Evolutionary conservation across 371 early-diverging fungal genomes (phyloP), one percentile per base, ranked within the genome.

Genomic region (Actinomucor elegans): DNA sequence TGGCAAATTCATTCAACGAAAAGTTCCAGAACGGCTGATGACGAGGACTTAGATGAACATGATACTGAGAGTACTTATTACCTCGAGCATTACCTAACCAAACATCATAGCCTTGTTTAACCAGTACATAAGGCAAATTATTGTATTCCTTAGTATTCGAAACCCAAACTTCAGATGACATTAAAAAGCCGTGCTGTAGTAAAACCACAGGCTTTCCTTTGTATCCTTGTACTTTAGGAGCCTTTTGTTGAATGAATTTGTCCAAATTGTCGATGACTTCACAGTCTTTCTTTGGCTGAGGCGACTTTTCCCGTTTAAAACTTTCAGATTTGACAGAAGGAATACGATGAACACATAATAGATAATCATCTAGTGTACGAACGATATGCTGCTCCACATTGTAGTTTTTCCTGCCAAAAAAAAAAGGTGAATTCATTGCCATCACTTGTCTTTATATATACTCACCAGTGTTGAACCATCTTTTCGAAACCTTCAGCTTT

Each of bases 1-100:
- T 69, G 9, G 94, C 95, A 48, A 91, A 84, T 57, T 96, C 92
- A 64, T 98, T 97, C 51, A 98, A 77, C 0, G 92, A 90, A 69
- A 93, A 98, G 66, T 96, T 86, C 98, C 98, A 98, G 64, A 93
- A 97, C 26, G 74, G 73, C 38, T 83, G 81, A 45, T 90, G 79
- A 31, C 71, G 67, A 0, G 93, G 86, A 34, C 79, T 87, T 17
- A 80, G 69, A 29, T 69, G 71, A 27, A 80, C 57, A 68, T 97
- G 96, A 57, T 92, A 93, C 57, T 89, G 90, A 29, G 89, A 87
- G 64, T 97, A 97, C 71, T 97, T 97, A 80, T 96, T 96, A 23
- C 97, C 97, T 10, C 98, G 80, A n/a, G 91, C 86, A 63, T 98
- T 97, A 23, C 94, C 97, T 14, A 98, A 61, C 98, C 98, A 98